Conservation (phyloP, 306 rosid species). For the Quercus glauca region DNA sequence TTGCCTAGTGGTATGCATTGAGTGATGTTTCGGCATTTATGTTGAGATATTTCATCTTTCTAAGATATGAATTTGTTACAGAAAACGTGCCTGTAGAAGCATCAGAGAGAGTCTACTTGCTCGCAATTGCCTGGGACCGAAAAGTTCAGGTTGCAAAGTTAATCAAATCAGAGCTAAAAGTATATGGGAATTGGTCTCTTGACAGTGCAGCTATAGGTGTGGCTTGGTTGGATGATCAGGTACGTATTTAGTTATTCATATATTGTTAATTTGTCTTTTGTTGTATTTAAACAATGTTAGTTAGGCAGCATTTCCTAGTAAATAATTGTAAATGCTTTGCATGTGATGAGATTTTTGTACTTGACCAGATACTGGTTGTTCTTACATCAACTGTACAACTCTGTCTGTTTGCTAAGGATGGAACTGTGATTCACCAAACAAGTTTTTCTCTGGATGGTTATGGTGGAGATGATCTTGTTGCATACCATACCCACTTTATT, state of each 20-base stretch:
- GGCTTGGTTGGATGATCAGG: constrained; percentile 98
- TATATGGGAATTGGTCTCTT: constrained; percentile 83
- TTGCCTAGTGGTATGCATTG: constrained; percentile 46
- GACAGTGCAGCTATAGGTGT: constrained; percentile 88
- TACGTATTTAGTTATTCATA: not conserved
- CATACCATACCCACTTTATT: constrained; percentile 78
- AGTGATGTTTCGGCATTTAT: constrained; percentile 20
- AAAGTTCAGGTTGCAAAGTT: constrained; percentile 94
- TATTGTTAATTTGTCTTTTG: constrained; percentile 6
- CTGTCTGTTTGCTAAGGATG: constrained; percentile 80
- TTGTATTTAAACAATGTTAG: constrained; percentile 5
- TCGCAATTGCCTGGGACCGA: constrained; percentile 95
- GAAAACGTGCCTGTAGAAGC: constrained; percentile 55
- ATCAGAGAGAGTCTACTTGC: constrained; percentile 78
- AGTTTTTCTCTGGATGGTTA: constrained; percentile 66
- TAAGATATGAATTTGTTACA: constrained; percentile 34
- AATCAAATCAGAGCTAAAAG: constrained; percentile 75
- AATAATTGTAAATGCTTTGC: constrained; percentile 11
- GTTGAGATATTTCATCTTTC: constrained; percentile 24
- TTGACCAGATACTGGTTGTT: constrained; percentile 86
- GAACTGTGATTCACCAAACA: constrained; percentile 89
- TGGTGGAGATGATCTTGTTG: constrained; percentile 75
- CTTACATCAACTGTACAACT: constrained; percentile 75
- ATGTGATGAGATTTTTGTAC: constrained; percentile 20
- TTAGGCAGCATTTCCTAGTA: constrained; percentile 8